Percentiles rank a stretch among this genome's conserved stretches.
phyloP scores from a whole-genome alignment of 139 green algal species.

The Micractinium conductrix region DNA sequence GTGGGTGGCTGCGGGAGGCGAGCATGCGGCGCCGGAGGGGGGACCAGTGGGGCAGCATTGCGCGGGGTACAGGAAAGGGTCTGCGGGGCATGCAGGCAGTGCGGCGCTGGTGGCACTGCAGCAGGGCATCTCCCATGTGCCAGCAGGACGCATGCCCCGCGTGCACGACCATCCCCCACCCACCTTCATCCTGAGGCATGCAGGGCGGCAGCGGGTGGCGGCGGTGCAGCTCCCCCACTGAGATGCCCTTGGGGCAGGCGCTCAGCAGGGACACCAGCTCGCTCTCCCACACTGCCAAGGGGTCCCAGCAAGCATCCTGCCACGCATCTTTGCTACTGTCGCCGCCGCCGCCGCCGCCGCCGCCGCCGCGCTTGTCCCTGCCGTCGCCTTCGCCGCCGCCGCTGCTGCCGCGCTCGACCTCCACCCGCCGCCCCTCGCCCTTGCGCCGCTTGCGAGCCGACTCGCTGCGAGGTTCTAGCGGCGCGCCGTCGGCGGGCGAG shows the following conservation, averaged over 20 bases:
- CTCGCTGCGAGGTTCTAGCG: too few species aligned
- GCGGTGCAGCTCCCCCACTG: neutral
- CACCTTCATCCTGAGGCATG: neutral
- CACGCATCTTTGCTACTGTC: neutral
- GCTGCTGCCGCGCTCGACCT: neutral
- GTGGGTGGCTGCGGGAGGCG: neutral
- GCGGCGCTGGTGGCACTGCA: too few species aligned
- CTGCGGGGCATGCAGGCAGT: too few species aligned
- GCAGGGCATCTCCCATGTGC: too few species aligned
- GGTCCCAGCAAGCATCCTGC: conserved; percentile 1
- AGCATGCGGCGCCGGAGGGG: neutral
- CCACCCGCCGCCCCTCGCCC: neutral
- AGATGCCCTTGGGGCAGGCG: neutral
- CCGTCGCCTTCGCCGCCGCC: neutral
- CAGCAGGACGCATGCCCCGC: neutral
- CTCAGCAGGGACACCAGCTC: neutral
- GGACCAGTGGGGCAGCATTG: too few species aligned
- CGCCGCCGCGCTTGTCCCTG: neutral
- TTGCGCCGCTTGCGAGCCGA: neutral
- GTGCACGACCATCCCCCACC: neutral
- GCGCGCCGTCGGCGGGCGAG: too few species aligned
- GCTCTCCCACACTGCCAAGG: conserved; percentile 6
- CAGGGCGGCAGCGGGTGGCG: neutral
- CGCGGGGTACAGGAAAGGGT: too few species aligned
- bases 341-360: neutral